A percentile compares a stretch with the other conserved stretches of the same genome.
Conservation (phyloP, 2,329 filamentous ascomycete genomes). For the Verticillium nubilum region DNA sequence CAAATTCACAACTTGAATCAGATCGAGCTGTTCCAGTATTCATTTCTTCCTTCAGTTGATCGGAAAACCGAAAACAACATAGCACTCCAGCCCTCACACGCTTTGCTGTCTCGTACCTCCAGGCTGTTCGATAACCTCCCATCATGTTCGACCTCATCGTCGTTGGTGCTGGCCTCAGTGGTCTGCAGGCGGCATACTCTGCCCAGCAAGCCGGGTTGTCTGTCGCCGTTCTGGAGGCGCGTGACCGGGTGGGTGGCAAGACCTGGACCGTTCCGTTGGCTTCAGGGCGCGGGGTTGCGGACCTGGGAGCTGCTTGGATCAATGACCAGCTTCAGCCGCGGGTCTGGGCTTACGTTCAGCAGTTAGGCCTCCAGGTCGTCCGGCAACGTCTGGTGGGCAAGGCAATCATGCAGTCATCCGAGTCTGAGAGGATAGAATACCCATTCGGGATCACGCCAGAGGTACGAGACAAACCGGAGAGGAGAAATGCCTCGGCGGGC, state of each 20-base stretch:
- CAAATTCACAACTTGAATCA: no score
- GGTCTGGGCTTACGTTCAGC: not conserved
- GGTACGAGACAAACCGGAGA: constrained; percentile 9
- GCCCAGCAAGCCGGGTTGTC: constrained; percentile 26
- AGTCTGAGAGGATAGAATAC: constrained; percentile 20
- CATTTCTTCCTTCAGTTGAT: no score
- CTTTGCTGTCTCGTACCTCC: not conserved
- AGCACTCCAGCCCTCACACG: not conserved
- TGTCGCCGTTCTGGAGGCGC: constrained; percentile 41
- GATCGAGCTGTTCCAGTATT: no score
- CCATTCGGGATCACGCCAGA: constrained; percentile 25
- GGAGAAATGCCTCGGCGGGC: no score
- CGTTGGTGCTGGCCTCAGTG: constrained; percentile 31
- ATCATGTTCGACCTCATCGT: constrained; percentile 25
- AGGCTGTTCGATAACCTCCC: not conserved
- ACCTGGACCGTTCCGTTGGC: constrained; percentile 32
- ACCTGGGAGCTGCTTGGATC: constrained; percentile 55
- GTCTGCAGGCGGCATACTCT: constrained; percentile 27
- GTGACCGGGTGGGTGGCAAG: constrained; percentile 46
- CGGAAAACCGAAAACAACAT: not conserved
- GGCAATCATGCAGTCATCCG: constrained; percentile 21
- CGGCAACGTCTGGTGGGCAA: constrained; percentile 23
- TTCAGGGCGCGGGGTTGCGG: constrained; percentile 30
- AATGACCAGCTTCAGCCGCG: constrained; percentile 47
- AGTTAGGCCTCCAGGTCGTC: constrained; percentile 21